These are phyloP conservation scores for Eragrostis tef DNA, from an alignment of 202 grass and related monocot species.

Conservation along the genomic window DNA sequence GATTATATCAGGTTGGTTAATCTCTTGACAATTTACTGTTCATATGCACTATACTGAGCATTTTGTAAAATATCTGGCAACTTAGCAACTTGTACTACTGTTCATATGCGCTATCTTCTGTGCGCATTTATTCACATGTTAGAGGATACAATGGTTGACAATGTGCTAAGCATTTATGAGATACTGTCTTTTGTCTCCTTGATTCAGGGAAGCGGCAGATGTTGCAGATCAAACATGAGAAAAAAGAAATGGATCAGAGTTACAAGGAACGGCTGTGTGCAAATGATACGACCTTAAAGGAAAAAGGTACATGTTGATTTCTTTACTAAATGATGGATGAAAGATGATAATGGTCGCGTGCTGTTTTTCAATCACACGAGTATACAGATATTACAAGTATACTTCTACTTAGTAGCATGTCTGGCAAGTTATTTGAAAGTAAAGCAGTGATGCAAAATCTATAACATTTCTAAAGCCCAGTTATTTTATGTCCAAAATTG, in stretches of 20 bases:
- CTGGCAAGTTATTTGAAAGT: slow-evolving; percentile 22
- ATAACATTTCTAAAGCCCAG: background rate
- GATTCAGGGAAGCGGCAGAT: slow-evolving; percentile 66
- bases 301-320: slow-evolving; percentile 65
- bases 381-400: background rate
- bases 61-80: slow-evolving; percentile 32
- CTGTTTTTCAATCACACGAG: slow-evolving; percentile 16
- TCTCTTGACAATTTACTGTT: slow-evolving; percentile 29
- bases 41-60: no score
- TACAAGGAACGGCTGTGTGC: slow-evolving; percentile 56
- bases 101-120: background rate
- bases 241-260: slow-evolving; percentile 73
- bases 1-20: slow-evolving; percentile 70
- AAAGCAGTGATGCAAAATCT: background rate
- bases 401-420: background rate
- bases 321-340: slow-evolving; percentile 35
- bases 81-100: slow-evolving; percentile 31
- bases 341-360: background rate
- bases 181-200: slow-evolving; percentile 28
- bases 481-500: slow-evolving; percentile 13
- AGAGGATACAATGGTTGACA: slow-evolving; percentile 20
- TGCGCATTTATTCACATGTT: background rate
- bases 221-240: slow-evolving; percentile 75
- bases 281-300: slow-evolving; percentile 61
- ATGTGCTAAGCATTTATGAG: slow-evolving; percentile 28